Base-by-base conservation (phyloP, 2,329 filamentous ascomycete species). In the Colletotrichum kahawae region DNA sequence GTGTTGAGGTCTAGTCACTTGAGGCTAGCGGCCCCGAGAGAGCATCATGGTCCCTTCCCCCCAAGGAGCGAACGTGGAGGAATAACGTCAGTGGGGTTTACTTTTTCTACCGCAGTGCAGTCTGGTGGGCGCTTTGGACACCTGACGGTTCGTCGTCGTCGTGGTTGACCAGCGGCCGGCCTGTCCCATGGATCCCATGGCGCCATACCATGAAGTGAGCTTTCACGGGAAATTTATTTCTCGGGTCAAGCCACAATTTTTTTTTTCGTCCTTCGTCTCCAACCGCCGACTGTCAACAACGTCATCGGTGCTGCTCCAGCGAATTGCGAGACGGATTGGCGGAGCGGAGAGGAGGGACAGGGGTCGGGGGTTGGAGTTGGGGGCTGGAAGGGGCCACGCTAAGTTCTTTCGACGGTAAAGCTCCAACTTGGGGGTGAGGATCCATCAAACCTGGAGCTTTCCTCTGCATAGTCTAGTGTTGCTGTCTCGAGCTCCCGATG, bases 11-110 rank as follows among this genome's bases (percentile, higher is more conserved):
- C n/a, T 18, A 27, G 31, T 16, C 24, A 21, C 63, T 64, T 48
- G 5, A 16, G 56, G 56, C 34, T 57, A 71, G 62, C 21, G 24
- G n/a, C 62, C 33, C 29, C 43, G n/a, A 48, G 43, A 48, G 12
- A 38, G 38, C 51, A 60, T 31, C 51, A 56, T 66, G 38, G 36
- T 24, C 70, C 24, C 33, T 56, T 24, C 57, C 31, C n/a, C 56
- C 36, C 29, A 66, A 33, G 43, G 4, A 56, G 43, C 24, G 27
- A 65, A 48, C 29, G 60, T 51, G 36, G 63, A 75, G 69, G 43
- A 51, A 48, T 33, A 64, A 63, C 69, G 73, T 72, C 70, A 72
- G 73, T 71, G 69, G 62, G 68, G 38, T 67, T 63, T 29, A 51
- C 51, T 48, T 48, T 59, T 24, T 33, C 43, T 13, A n/a, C n/a